Evolutionary conservation across 148 eudicot species (phyloP).

Genomic region (Amaranthus palmeri): DNA sequence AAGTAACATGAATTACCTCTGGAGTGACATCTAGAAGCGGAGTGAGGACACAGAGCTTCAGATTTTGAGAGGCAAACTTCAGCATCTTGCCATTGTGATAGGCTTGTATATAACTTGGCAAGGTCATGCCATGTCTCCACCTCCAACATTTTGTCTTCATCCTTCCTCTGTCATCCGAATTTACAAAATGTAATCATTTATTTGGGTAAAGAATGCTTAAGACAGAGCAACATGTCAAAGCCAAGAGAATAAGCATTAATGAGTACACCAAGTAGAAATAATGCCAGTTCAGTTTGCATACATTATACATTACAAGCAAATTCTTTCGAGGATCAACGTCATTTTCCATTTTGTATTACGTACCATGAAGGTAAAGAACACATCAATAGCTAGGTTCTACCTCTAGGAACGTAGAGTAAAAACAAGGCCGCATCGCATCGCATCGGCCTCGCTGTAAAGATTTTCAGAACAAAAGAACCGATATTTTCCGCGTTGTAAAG

Average conservation of each 20-base stretch:
- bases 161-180: slow-evolving; percentile 43
- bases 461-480: too few species aligned
- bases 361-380: neutral
- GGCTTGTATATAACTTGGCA: slow-evolving; percentile 64
- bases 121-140: slow-evolving; percentile 95
- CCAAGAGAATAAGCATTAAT: neutral
- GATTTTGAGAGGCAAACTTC: slow-evolving; percentile 80
- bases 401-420: neutral
- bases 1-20: slow-evolving; percentile 40
- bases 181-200: neutral
- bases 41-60: slow-evolving; percentile 56
- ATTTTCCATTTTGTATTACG: neutral
- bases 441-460: too few species aligned
- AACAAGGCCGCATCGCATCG: too few species aligned
- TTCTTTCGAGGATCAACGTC: neutral
- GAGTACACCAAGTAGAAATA: neutral
- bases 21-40: slow-evolving; percentile 70
- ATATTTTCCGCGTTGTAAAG: too few species aligned
- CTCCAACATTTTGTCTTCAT: slow-evolving; percentile 50
- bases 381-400: neutral
- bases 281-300: neutral
- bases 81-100: slow-evolving; percentile 81
- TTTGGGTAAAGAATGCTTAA: neutral
- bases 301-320: neutral
- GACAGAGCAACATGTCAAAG: neutral